Base-by-base conservation (phyloP, 495 filamentous ascomycete species). In the Lichenothelia convexa region DNA sequence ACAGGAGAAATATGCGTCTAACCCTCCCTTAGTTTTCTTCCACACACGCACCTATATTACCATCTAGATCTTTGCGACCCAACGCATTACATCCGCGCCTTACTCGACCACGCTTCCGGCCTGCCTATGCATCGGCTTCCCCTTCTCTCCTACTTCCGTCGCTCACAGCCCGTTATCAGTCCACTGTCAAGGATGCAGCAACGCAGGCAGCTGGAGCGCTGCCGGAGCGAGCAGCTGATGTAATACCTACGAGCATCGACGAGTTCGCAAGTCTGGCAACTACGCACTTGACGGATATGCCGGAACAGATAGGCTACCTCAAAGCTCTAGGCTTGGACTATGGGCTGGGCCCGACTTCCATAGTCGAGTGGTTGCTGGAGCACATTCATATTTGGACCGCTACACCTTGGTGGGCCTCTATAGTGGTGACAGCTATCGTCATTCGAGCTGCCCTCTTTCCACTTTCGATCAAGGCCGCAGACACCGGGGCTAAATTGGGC, bases 271-370 rank as follows among this genome's bases (percentile, higher is more conserved):
- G 16, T n/a, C n/a, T n/a, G n/a, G n/a, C n/a, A n/a, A n/a, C n/a
- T n/a, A n/a, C n/a, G n/a, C n/a, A 4, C n/a, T 12, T 32, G 12
- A 11, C 35, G 15, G 7, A 62, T 20, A 65, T 80, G 27, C 68
- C 78, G 15, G 78, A 82, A 43, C 61, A 70, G 15, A 74, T 89
- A 41, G 89, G 89, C 34, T 93, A 81, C 46, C 64, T 97, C 34
- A 76, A 80, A 45, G 66, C 68, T 0, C 58, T 93, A 16, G 89
- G 89, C 1, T 57, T 95, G 16, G 82, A 93, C 43, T 94, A 71
- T 47, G 82, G 85, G 47, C 84, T 62, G 62, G 86, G 89, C 17
- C 65, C 75, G 2, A 77, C 80, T 0, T 49, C 71, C 1, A 40
- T 68, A 7, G 67, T 89, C 36, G 63, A 94, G 61, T 80, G 59